phyloP scores from a whole-genome alignment of 1,284 basidiomycete species.

The Thecaphora thlaspeos region DNA sequence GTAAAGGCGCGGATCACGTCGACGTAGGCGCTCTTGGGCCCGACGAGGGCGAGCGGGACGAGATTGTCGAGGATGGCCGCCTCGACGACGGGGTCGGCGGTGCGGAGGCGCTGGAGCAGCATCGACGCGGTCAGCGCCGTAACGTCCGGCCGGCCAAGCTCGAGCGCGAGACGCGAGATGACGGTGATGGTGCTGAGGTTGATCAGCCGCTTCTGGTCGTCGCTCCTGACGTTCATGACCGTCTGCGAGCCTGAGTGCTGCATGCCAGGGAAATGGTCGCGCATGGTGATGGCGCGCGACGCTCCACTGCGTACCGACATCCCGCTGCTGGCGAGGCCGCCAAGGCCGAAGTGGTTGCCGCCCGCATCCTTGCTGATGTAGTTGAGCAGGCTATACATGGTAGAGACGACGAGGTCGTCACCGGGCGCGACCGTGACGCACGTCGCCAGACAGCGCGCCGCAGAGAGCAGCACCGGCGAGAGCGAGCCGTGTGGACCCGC shows the following conservation, averaged over 20 bases:
- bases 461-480: slow-evolving; percentile 77
- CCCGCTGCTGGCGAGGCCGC: slow-evolving; percentile 60
- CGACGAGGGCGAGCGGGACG: slow-evolving; percentile 80
- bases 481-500: slow-evolving; percentile 61
- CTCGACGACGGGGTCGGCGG: slow-evolving; percentile 80
- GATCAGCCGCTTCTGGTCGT: slow-evolving; percentile 79
- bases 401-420: slow-evolving; percentile 87
- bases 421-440: slow-evolving; percentile 83
- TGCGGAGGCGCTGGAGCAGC: slow-evolving; percentile 81
- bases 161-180: slow-evolving; percentile 48
- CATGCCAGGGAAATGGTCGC: slow-evolving; percentile 27
- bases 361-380: slow-evolving; percentile 73
- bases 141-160: slow-evolving; percentile 43
- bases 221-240: slow-evolving; percentile 61
- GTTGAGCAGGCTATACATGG: slow-evolving; percentile 92
- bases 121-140: slow-evolving; percentile 68
- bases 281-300: slow-evolving; percentile 34
- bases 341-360: slow-evolving; percentile 58
- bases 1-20: slow-evolving; percentile 86
- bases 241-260: slow-evolving; percentile 29
- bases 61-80: slow-evolving; percentile 87
- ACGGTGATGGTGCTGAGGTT: slow-evolving; percentile 77
- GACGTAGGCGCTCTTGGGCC: slow-evolving; percentile 73
- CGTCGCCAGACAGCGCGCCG: slow-evolving; percentile 82
- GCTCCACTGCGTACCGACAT: slow-evolving; percentile 63